Percentiles rank a stretch among this genome's conserved stretches.
phyloP scores from a whole-genome alignment of 345 rosid genomes.

The Boechera stricta region DNA sequence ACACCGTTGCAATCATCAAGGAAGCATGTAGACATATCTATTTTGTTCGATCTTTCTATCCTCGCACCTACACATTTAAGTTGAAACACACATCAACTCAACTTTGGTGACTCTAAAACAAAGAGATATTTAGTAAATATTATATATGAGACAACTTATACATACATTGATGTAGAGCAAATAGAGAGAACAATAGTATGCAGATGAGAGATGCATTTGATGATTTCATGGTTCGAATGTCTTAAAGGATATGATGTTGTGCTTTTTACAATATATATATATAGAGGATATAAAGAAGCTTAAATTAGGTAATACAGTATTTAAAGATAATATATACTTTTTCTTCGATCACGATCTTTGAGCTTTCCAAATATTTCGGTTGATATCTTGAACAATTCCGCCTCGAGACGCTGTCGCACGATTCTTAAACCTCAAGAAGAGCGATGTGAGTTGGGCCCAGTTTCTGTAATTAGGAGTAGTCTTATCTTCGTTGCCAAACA shows the following conservation, averaged over 20 bases:
- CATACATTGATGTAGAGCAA: conserved; percentile 29
- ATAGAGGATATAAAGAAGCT: background rate
- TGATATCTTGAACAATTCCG: background rate
- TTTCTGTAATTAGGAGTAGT: background rate
- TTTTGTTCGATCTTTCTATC: conserved; percentile 1
- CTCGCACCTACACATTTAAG: conserved; percentile 23
- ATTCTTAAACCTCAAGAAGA: background rate
- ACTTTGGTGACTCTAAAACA: background rate
- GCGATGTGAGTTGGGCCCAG: background rate
- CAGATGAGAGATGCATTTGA: conserved; percentile 27
- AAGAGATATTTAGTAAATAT: background rate
- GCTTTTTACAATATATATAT: background rate
- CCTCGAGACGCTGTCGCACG: background rate
- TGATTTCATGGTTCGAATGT: conserved; percentile 22
- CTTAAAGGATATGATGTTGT: background rate
- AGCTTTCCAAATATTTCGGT: conserved; percentile 7
- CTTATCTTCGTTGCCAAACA: background rate
- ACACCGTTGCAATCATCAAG: background rate
- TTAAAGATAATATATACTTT: background rate
- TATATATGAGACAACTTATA: conserved; percentile 6
- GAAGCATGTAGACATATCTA: conserved; percentile 16
- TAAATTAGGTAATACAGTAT: background rate
- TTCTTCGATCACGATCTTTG: conserved; percentile 20
- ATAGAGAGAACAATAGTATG: conserved; percentile 12
- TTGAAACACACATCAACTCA: conserved; percentile 20